A percentile compares a stretch with the other conserved stretches of the same genome.
Conservation (phyloP, 2,329 filamentous ascomycete genomes). For the Botryotinia calthae region DNA sequence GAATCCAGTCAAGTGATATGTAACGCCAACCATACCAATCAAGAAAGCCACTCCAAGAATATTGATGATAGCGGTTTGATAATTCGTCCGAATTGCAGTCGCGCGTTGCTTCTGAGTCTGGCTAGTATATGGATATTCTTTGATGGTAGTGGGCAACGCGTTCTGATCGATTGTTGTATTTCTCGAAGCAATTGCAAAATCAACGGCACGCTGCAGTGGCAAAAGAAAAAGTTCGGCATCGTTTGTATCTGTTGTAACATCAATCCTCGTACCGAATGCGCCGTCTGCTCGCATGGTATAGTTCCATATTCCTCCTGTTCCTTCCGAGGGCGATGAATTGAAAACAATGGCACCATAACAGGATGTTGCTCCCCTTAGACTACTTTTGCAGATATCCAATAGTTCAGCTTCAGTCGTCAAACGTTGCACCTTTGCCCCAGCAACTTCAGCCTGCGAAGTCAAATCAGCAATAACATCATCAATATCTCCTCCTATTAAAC, state of each 20-base stretch:
- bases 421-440: conserved; percentile 55
- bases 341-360: conserved; percentile 77
- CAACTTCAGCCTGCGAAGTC: conserved; percentile 53
- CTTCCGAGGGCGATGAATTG: conserved; percentile 71
- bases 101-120: conserved; percentile 65
- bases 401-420: conserved; percentile 57
- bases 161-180: conserved; percentile 45
- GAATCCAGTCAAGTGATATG: conserved; percentile 83
- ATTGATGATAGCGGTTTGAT: conserved; percentile 71
- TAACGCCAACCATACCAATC: conserved; percentile 74
- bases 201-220: conserved; percentile 76
- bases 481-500: conserved; percentile 66
- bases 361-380: conserved; percentile 62
- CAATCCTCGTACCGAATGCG: conserved; percentile 62
- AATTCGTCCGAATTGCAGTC: conserved; percentile 62
- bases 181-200: conserved; percentile 64
- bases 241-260: conserved; percentile 63
- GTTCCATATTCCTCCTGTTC: conserved; percentile 69
- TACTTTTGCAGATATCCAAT: conserved; percentile 59
- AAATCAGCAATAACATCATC: conserved; percentile 66
- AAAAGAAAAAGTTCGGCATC: conserved; percentile 74
- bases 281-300: conserved; percentile 81
- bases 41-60: conserved; percentile 78
- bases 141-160: conserved; percentile 45
- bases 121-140: conserved; percentile 76